These are phyloP conservation scores for Pseudisothecium myosuroides DNA, from an alignment of 225 moss, liverwort and hornwort species.

Conservation along the genomic window DNA sequence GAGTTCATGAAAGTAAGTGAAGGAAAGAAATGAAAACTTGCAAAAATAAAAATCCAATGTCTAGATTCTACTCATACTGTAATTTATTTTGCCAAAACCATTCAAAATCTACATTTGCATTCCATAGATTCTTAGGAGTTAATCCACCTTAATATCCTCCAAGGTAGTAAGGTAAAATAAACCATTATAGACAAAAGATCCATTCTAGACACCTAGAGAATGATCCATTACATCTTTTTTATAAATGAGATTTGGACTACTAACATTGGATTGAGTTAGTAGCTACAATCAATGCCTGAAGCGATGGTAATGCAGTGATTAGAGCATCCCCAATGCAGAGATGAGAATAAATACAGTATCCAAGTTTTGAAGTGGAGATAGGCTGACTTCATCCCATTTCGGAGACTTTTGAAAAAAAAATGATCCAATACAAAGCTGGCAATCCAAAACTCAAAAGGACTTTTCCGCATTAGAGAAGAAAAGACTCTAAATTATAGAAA, in stretches of 20 bases:
- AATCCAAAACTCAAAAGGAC: no score
- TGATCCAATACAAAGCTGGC: no score
- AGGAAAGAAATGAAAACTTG: background rate
- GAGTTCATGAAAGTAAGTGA: background rate
- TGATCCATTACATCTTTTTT: background rate
- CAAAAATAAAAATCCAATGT: fast-evolving
- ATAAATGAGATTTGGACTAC: background rate
- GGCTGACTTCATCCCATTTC: no score
- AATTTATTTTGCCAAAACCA: background rate
- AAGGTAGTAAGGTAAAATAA: fast-evolving
- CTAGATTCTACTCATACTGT: background rate
- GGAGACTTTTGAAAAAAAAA: no score
- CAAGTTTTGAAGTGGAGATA: no score
- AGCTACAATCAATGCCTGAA: fast-evolving
- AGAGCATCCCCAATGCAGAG: no score
- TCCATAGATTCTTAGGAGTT: fast-evolving
- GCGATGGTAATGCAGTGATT: no score
- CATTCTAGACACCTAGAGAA: background rate
- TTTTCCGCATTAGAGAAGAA: no score
- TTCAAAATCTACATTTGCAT: background rate
- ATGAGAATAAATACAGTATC: no score
- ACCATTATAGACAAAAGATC: fast-evolving
- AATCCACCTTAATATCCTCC: background rate
- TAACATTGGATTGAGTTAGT: background rate
- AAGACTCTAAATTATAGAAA: no score